Conservation (phyloP, 1,139 yeast species). For the Williopsis jadinii region DNA sequence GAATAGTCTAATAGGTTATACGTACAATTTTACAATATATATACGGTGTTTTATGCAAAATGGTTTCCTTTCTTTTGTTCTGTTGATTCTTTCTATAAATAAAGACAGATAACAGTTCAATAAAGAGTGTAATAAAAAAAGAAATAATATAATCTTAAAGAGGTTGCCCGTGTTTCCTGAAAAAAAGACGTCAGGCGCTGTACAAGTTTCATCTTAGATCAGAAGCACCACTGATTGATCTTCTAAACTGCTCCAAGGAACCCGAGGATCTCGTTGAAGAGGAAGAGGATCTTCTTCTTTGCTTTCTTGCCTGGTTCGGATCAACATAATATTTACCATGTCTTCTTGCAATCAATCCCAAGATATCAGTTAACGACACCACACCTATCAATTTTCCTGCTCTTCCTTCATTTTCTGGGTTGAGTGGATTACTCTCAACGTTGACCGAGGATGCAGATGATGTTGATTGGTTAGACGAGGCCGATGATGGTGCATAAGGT, state of each 20-base stretch:
- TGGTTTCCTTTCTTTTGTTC: no score
- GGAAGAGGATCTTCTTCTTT: slow-evolving; percentile 53
- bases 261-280: slow-evolving; percentile 19
- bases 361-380: slow-evolving; percentile 80
- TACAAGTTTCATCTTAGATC: slow-evolving; percentile 15
- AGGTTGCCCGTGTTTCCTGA: no score
- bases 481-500: slow-evolving; percentile 26
- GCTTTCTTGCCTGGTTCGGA: slow-evolving; percentile 80
- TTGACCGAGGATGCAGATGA: slow-evolving; percentile 15
- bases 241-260: slow-evolving; percentile 23
- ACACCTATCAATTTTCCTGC: slow-evolving; percentile 86
- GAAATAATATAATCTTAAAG: no score
- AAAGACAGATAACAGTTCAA: no score
- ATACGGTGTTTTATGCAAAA: no score
- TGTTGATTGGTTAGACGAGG: slow-evolving; percentile 11
- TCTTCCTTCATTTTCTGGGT: slow-evolving; percentile 36
- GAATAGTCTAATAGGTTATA: background rate
- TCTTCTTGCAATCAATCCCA: slow-evolving; percentile 70
- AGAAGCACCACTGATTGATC: slow-evolving; percentile 23
- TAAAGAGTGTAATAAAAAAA: no score
- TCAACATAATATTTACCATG: slow-evolving; percentile 58
- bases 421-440: slow-evolving; percentile 20
- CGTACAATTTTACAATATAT: no score
- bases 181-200: background rate
- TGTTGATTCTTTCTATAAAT: no score